Conservation (phyloP, 202 grass and related monocot genomes). For the Carex arenaria region DNA sequence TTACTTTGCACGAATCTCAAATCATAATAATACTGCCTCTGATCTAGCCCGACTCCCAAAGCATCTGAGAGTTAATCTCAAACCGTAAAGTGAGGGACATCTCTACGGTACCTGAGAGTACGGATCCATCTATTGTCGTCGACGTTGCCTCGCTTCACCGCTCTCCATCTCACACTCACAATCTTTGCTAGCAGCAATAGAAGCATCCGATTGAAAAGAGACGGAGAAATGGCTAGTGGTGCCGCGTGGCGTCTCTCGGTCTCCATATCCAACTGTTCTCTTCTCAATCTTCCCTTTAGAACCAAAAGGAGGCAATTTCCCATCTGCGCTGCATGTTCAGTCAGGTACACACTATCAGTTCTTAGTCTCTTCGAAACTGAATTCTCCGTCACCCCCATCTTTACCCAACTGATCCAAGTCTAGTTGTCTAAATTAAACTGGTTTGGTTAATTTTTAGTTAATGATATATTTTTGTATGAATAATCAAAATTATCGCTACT, state of each 20-base stretch:
- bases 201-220: constrained; percentile 1
- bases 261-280: neutral
- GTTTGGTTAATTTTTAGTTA: too few relatives aligned
- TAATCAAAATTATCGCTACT: neutral
- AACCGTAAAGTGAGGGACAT: too few relatives aligned
- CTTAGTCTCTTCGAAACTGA: neutral
- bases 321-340: neutral
- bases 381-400: neutral
- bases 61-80: too few relatives aligned
- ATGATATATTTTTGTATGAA: neutral
- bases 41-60: too few relatives aligned
- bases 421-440: neutral
- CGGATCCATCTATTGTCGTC: neutral
- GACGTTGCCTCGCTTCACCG: neutral
- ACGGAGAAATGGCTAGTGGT: constrained; percentile 5
- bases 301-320: neutral
- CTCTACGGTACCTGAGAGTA: too few relatives aligned
- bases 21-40: too few relatives aligned
- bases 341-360: neutral
- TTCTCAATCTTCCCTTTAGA: neutral
- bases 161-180: constrained; percentile 3
- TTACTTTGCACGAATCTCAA: too few relatives aligned
- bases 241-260: constrained; percentile 1
- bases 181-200: neutral
- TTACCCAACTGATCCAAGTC: neutral